phyloP scores from a whole-genome alignment of 495 filamentous ascomycete genomes.

The Neurospora intermedia region DNA sequence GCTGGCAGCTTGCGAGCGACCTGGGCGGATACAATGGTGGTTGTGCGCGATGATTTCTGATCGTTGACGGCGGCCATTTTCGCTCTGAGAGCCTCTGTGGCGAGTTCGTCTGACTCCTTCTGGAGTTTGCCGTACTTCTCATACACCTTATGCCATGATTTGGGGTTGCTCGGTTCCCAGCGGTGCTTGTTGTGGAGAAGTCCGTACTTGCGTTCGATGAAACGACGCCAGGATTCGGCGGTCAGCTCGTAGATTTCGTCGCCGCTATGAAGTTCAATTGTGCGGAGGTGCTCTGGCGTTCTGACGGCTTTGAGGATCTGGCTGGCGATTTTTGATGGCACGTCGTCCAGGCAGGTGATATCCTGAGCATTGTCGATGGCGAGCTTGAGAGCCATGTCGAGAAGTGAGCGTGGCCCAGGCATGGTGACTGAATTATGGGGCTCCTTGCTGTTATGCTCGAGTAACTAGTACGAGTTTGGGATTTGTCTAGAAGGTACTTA shows the following conservation, averaged over 20 bases:
- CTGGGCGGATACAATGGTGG: slow-evolving; percentile 13
- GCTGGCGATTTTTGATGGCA: slow-evolving; percentile 4
- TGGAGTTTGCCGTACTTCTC: slow-evolving; percentile 28
- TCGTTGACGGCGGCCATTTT: slow-evolving; percentile 18
- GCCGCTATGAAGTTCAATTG: slow-evolving; percentile 22
- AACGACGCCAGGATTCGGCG: slow-evolving; percentile 24
- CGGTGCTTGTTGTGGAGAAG: slow-evolving; percentile 10
- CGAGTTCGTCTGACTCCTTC: slow-evolving; percentile 39
- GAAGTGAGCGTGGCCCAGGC: slow-evolving; percentile 22
- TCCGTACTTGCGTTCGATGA: slow-evolving; percentile 27
- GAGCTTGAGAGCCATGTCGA: slow-evolving; percentile 21
- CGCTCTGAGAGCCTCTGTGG: slow-evolving; percentile 30
- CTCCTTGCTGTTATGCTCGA: background rate
- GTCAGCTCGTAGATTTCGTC: slow-evolving; percentile 25
- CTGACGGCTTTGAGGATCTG: slow-evolving; percentile 23
- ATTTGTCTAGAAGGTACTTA: background rate
- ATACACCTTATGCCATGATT: slow-evolving; percentile 28
- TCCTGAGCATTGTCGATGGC: slow-evolving; percentile 18
- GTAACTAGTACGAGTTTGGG: background rate
- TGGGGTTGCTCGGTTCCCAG: slow-evolving; percentile 21
- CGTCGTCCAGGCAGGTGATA: slow-evolving; percentile 6
- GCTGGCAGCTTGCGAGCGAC: slow-evolving; percentile 14
- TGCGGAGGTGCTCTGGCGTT: slow-evolving; percentile 21
- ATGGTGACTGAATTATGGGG: slow-evolving; percentile 3
- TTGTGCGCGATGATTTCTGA: slow-evolving; percentile 18